A percentile compares a stretch with the other conserved stretches of the same genome.
Conservation (phyloP, 2,329 filamentous ascomycete genomes). For the Aspergillus brunneoviolaceus region DNA sequence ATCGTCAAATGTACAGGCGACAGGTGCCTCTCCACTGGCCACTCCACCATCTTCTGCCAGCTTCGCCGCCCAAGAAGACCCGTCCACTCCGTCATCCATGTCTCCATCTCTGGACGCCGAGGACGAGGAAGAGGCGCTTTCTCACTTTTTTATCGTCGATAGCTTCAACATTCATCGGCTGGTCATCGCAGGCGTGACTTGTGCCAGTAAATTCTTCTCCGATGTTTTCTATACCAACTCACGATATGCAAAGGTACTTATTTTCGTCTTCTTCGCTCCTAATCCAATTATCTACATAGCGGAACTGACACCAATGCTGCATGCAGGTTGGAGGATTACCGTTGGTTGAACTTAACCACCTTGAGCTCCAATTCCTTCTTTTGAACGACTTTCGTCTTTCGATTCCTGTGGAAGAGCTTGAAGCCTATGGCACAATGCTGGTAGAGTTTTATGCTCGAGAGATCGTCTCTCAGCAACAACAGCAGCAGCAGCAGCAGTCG, state of each 20-base stretch:
- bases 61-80: slow-evolving; percentile 38
- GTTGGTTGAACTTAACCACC: slow-evolving; percentile 86
- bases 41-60: slow-evolving; percentile 39
- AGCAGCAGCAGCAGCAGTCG: slow-evolving; percentile 32
- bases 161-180: slow-evolving; percentile 98
- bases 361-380: slow-evolving; percentile 92
- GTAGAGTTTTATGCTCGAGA: slow-evolving; percentile 97
- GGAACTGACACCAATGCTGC: not conserved
- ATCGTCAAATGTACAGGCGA: slow-evolving; percentile 19
- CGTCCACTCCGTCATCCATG: slow-evolving; percentile 31
- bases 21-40: slow-evolving; percentile 31
- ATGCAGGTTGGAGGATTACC: slow-evolving; percentile 87
- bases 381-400: slow-evolving; percentile 95
- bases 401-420: slow-evolving; percentile 89
- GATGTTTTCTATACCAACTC: slow-evolving; percentile 99
- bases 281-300: not conserved
- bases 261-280: not conserved
- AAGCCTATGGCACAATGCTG: slow-evolving; percentile 96
- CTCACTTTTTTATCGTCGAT: slow-evolving; percentile 88
- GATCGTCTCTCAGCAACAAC: slow-evolving; percentile 67
- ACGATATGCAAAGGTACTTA: slow-evolving; percentile 90
- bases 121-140: slow-evolving; percentile 54
- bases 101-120: slow-evolving; percentile 37
- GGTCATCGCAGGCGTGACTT: slow-evolving; percentile 95
- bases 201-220: slow-evolving; percentile 98